phyloP scores from a whole-genome alignment of 2,329 filamentous ascomycete species.

The Aspergillus unguis region DNA sequence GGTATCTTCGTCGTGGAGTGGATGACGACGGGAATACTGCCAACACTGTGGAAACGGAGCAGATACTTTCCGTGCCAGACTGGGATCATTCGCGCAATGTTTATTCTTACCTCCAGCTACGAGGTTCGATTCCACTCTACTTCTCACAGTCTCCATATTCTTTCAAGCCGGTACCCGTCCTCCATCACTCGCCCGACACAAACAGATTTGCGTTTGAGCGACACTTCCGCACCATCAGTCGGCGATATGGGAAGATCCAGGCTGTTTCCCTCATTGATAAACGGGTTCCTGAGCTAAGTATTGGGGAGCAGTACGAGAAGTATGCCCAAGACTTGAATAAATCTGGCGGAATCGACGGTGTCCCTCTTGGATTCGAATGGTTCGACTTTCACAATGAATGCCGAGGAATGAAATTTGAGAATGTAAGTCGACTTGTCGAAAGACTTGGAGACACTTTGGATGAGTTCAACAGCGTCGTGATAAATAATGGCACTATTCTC shows the following conservation, averaged over 20 bases:
- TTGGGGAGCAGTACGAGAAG: conserved; percentile 74
- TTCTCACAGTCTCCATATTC: conserved; percentile 95
- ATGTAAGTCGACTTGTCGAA: conserved; percentile 76
- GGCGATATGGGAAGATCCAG: conserved; percentile 72
- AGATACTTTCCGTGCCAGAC: conserved; percentile 71
- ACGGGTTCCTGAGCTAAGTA: conserved; percentile 72
- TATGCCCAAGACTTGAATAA: conserved; percentile 66
- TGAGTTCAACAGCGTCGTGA: conserved; percentile 67
- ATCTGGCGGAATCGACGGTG: conserved; percentile 51
- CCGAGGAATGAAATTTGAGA: conserved; percentile 96
- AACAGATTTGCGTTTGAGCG: conserved; percentile 75
- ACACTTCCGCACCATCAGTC: conserved; percentile 70
- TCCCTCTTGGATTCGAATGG: conserved; percentile 75
- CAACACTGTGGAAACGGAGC: conserved; percentile 92
- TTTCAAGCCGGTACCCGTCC: conserved; percentile 77
- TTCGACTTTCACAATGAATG: conserved; percentile 95
- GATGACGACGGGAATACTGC: conserved; percentile 86
- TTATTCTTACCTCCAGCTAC: conserved; percentile 81
- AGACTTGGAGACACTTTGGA: conserved; percentile 66
- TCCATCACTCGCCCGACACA: conserved; percentile 74
- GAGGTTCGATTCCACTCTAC: conserved; percentile 90
- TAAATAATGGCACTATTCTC: conserved; percentile 43
- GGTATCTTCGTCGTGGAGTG: conserved; percentile 85
- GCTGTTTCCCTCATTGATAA: conserved; percentile 85
- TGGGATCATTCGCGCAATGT: conserved; percentile 63